Percentiles rank a stretch among this genome's conserved stretches.
These are phyloP conservation scores for Penicillium sp. DNA, from an alignment of 2,329 filamentous ascomycete species.

Conservation along the genomic window DNA sequence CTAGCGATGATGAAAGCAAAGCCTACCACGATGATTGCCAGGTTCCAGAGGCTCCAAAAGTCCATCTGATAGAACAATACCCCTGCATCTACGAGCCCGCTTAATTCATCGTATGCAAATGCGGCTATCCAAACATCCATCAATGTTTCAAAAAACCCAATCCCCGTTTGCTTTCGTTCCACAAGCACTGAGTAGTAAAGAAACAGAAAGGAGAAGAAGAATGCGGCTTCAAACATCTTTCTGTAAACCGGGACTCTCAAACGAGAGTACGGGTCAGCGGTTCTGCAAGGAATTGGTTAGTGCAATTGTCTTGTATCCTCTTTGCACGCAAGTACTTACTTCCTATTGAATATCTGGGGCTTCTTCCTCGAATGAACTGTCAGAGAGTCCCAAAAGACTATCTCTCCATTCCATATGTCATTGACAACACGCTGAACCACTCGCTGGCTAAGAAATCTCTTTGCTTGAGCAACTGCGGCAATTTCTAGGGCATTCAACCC, in stretches of 20 bases:
- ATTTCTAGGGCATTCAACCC: constrained; percentile 87
- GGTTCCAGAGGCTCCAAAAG: constrained; percentile 77
- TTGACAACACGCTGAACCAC: constrained; percentile 82
- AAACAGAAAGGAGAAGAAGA: constrained; percentile 75
- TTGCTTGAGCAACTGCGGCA: constrained; percentile 77
- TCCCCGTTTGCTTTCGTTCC: constrained; percentile 66
- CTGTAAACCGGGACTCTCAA: constrained; percentile 80
- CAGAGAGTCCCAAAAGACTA: constrained; percentile 85
- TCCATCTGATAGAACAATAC: constrained; percentile 83
- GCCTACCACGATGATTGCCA: constrained; percentile 75
- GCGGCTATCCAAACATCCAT: constrained; percentile 86
- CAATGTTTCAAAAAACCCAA: constrained; percentile 71
- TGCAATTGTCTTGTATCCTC: neutral
- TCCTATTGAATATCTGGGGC: constrained; percentile 73
- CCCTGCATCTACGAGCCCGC: constrained; percentile 83
- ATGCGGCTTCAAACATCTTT: constrained; percentile 81
- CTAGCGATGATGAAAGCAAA: constrained; percentile 71
- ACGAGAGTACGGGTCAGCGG: constrained; percentile 74
- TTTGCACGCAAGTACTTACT: constrained; percentile 29
- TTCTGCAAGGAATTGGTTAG: constrained; percentile 37
- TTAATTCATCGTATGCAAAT: constrained; percentile 85
- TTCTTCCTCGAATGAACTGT: constrained; percentile 73
- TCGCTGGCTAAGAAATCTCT: constrained; percentile 80
- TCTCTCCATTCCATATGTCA: constrained; percentile 83
- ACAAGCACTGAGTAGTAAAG: constrained; percentile 88